Conservation (phyloP, 768 basidiomycete genomes). For the Hortiboletus campestris region DNA sequence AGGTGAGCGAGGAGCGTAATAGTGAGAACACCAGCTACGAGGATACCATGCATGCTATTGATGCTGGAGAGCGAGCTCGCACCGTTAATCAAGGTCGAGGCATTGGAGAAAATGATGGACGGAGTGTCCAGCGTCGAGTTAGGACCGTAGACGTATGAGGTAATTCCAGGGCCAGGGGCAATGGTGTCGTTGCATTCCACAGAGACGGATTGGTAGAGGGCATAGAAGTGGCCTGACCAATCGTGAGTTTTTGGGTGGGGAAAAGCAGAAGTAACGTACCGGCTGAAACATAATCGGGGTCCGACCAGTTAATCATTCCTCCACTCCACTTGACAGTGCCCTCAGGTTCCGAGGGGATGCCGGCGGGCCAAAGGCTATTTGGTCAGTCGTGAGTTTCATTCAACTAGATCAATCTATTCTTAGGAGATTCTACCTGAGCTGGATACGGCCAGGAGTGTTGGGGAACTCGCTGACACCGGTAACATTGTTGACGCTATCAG, state of each 20-base stretch:
- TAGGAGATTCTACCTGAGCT: slow-evolving; percentile 57
- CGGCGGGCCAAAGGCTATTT: slow-evolving; percentile 75
- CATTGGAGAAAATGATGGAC: slow-evolving; percentile 55
- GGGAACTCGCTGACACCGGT: slow-evolving; percentile 68
- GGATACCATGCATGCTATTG: slow-evolving; percentile 10
- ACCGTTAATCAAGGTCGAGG: slow-evolving; percentile 51
- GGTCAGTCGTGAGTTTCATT: slow-evolving; percentile 5
- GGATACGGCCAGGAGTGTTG: slow-evolving; percentile 74
- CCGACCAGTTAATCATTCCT: slow-evolving; percentile 78
- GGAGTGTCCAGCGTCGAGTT: slow-evolving; percentile 56
- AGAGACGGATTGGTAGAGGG: slow-evolving; percentile 57
- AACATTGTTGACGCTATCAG: slow-evolving; percentile 49
- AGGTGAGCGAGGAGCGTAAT: slow-evolving; percentile 17
- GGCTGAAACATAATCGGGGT: slow-evolving; percentile 72
- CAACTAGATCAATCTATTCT: neutral
- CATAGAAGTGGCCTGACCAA: slow-evolving; percentile 63
- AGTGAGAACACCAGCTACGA: slow-evolving; percentile 13
- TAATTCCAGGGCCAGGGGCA: slow-evolving; percentile 43
- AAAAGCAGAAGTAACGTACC: slow-evolving; percentile 33
- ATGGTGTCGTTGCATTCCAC: slow-evolving; percentile 60
- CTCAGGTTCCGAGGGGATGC: slow-evolving; percentile 53
- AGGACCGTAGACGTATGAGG: slow-evolving; percentile 62
- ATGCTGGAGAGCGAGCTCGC: slow-evolving; percentile 10
- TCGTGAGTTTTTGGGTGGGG: neutral
- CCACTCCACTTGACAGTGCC: slow-evolving; percentile 82